These are phyloP conservation scores for Argentina anserina DNA, from an alignment of 306 rosid species.

Conservation along the genomic window DNA sequence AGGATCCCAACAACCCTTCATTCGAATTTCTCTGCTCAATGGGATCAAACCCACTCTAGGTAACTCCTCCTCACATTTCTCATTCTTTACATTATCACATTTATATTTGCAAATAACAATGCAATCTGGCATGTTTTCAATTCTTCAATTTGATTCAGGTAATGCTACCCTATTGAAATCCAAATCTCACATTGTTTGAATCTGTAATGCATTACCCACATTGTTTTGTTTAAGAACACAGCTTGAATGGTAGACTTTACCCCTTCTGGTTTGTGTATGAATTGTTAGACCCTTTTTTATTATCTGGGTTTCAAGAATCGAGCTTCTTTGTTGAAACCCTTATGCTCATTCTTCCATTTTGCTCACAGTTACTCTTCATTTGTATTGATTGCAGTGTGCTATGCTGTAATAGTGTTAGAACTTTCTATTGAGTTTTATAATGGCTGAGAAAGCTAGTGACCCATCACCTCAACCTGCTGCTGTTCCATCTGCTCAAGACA, in stretches of 20 bases:
- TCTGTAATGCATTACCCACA: neutral
- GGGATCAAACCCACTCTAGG: constrained; percentile 1
- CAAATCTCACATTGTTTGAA: neutral
- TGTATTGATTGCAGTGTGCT: neutral
- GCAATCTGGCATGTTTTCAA: neutral
- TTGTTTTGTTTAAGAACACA: neutral
- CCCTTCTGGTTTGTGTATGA: neutral
- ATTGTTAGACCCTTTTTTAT: neutral
- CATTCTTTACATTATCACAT: neutral
- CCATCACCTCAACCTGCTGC: constrained; percentile 31
- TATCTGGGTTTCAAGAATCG: neutral
- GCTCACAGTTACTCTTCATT: neutral
- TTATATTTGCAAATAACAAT: neutral
- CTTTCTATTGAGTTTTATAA: constrained; percentile 15
- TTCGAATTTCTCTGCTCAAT: neutral
- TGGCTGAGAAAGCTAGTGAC: constrained; percentile 37
- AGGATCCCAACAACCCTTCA: neutral
- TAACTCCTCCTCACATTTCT: neutral
- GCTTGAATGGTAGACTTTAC: neutral
- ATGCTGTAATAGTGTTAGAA: constrained; percentile 8
- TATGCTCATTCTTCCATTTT: neutral
- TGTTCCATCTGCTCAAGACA: constrained; percentile 31
- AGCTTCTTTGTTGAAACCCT: neutral
- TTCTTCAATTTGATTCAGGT: neutral
- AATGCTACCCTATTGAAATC: neutral